These are phyloP conservation scores for Aureobasidium leucospermi DNA, from an alignment of 2,329 filamentous ascomycete genomes.

Conservation along the genomic window DNA sequence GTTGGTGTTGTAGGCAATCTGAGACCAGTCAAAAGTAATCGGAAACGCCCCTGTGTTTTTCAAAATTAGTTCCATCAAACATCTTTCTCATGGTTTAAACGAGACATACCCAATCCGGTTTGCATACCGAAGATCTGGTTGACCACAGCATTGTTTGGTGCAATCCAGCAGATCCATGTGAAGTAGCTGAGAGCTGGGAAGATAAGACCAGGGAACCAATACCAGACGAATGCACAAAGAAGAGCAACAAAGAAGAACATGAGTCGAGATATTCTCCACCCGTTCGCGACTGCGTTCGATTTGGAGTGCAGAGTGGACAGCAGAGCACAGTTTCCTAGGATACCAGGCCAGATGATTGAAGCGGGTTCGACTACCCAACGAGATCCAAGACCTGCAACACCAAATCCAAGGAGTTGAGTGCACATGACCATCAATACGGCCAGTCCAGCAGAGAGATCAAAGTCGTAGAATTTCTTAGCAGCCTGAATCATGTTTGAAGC, in stretches of 20 bases:
- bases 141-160: slow-evolving; percentile 75
- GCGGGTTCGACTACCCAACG: slow-evolving; percentile 77
- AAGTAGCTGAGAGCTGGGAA: slow-evolving; percentile 84
- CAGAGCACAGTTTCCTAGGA: slow-evolving; percentile 82
- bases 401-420: slow-evolving; percentile 79
- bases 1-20: slow-evolving; percentile 80
- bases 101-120: slow-evolving; percentile 62
- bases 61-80: too few relatives aligned
- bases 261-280: slow-evolving; percentile 62
- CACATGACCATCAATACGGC: slow-evolving; percentile 78
- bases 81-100: too few relatives aligned
- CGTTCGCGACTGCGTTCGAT: slow-evolving; percentile 69
- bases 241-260: slow-evolving; percentile 76
- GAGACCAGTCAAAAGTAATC: slow-evolving; percentile 85
- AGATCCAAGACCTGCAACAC: slow-evolving; percentile 74
- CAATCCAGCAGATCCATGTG: slow-evolving; percentile 83
- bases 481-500: slow-evolving; percentile 61
- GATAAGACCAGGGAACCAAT: slow-evolving; percentile 75
- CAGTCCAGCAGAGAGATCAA: slow-evolving; percentile 67
- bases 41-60: slow-evolving; percentile 46
- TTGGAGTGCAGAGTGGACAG: slow-evolving; percentile 72
- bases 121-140: slow-evolving; percentile 82
- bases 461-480: slow-evolving; percentile 82
- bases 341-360: slow-evolving; percentile 88
- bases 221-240: slow-evolving; percentile 65